phyloP scores from a whole-genome alignment of 306 rosid species.

The Dryas drummondii region DNA sequence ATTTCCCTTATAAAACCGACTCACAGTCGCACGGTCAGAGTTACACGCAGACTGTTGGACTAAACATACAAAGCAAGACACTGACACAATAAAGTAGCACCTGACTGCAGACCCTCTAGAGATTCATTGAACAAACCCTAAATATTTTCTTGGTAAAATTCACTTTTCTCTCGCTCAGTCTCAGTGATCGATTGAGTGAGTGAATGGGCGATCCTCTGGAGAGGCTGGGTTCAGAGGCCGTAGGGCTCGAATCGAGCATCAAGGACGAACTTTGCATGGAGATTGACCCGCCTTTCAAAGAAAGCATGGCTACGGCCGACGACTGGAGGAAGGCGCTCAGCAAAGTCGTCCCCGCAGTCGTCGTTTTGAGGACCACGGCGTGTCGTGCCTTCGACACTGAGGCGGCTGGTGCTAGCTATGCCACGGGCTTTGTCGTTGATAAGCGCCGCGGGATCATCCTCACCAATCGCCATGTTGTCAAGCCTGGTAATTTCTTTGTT shows the following conservation, averaged over 20 bases:
- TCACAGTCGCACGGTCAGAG: too few species aligned
- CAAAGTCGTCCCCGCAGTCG: slow-evolving; percentile 89
- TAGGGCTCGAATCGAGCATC: slow-evolving; percentile 35
- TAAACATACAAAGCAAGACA: too few species aligned
- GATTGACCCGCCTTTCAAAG: slow-evolving; percentile 74
- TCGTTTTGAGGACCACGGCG: slow-evolving; percentile 78
- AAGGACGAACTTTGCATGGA: slow-evolving; percentile 74
- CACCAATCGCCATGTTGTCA: slow-evolving; percentile 95
- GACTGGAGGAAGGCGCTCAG: slow-evolving; percentile 86
- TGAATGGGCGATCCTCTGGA: slow-evolving; percentile 65
- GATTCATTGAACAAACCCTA: too few species aligned
- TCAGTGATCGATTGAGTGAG: background rate
- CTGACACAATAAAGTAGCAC: too few species aligned
- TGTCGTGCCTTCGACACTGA: slow-evolving; percentile 93
- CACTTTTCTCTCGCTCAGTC: too few species aligned
- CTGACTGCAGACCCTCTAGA: too few species aligned
- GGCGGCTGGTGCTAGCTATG: slow-evolving; percentile 81
- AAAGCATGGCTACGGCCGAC: slow-evolving; percentile 72
- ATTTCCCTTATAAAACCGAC: too few species aligned
- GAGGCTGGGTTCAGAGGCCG: slow-evolving; percentile 54
- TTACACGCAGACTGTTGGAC: too few species aligned
- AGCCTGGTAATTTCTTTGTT: slow-evolving; percentile 57
- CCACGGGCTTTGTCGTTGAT: slow-evolving; percentile 92
- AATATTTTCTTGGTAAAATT: too few species aligned
- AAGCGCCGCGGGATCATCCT: slow-evolving; percentile 91